Percentiles rank a stretch among this genome's conserved stretches.
Conservation (phyloP, 2,329 filamentous ascomycete genomes). For the Penicillium palitans region DNA sequence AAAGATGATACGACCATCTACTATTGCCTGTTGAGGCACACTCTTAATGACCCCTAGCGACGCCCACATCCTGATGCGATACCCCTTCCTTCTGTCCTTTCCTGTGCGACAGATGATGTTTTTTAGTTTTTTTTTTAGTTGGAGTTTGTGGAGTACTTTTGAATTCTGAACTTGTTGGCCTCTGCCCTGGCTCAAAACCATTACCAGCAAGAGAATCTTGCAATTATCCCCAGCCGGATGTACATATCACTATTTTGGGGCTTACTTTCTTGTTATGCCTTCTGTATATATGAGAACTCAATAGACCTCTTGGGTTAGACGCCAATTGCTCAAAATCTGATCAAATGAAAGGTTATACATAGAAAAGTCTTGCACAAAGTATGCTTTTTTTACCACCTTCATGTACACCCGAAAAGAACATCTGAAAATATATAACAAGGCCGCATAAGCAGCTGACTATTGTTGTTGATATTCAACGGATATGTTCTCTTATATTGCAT, state of each 20-base stretch:
- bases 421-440: too few relatives aligned
- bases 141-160: constrained; percentile 17
- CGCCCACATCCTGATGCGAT: constrained; percentile 23
- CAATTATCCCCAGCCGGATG: constrained; percentile 4
- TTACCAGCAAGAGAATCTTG: neutral
- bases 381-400: too few relatives aligned
- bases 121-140: constrained; percentile 14
- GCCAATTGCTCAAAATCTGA: too few relatives aligned
- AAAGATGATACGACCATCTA: constrained; percentile 24
- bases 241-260: constrained; percentile 15
- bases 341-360: too few relatives aligned
- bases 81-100: constrained; percentile 18
- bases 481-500: neutral
- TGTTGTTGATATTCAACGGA: too few relatives aligned
- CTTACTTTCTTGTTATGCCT: neutral
- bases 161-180: neutral
- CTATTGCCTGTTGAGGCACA: neutral
- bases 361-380: too few relatives aligned
- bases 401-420: too few relatives aligned
- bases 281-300: constrained; percentile 11
- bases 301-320: constrained; percentile 13
- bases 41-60: constrained; percentile 15
- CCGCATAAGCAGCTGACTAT: too few relatives aligned
- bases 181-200: neutral
- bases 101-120: constrained; percentile 1